Percentiles rank a stretch among this genome's conserved stretches.
These are phyloP conservation scores for Hypoxylon sp. DNA, from an alignment of 2,329 filamentous ascomycete genomes.

Conservation along the genomic window DNA sequence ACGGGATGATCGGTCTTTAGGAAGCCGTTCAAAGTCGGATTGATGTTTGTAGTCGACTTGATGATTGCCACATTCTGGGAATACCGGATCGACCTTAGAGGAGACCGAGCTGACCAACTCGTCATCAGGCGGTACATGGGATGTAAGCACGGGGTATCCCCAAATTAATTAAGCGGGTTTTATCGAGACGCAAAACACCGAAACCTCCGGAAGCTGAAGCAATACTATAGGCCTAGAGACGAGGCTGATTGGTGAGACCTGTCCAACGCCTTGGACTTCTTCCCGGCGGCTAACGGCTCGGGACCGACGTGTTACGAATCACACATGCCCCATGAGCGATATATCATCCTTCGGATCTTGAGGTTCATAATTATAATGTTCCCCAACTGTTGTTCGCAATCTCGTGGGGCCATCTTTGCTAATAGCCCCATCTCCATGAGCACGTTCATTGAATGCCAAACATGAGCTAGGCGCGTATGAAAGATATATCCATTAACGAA, in stretches of 20 bases:
- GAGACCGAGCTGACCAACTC: conserved; percentile 10
- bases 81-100: not conserved
- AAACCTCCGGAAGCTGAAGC: conserved; percentile 1
- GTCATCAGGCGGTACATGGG: not conserved
- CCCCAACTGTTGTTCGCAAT: not conserved
- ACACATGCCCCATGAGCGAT: not conserved
- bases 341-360: not conserved
- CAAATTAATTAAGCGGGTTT: not conserved
- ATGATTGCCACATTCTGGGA: not conserved
- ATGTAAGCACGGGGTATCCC: conserved; percentile 8
- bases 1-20: conserved; percentile 30
- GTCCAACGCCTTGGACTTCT: not conserved
- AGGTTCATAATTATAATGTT: not conserved
- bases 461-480: not conserved
- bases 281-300: not conserved
- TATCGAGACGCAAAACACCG: not conserved
- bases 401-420: not conserved
- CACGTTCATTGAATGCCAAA: not conserved
- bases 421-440: no score
- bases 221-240: not conserved
- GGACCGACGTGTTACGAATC: conserved; percentile 13
- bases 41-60: conserved; percentile 19
- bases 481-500: not conserved
- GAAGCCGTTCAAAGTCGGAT: conserved; percentile 19
- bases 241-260: conserved; percentile 12